A percentile compares a stretch with the other conserved stretches of the same genome.
Conservation (phyloP, 148 eudicot genomes). For the Arbutus unedo region DNA sequence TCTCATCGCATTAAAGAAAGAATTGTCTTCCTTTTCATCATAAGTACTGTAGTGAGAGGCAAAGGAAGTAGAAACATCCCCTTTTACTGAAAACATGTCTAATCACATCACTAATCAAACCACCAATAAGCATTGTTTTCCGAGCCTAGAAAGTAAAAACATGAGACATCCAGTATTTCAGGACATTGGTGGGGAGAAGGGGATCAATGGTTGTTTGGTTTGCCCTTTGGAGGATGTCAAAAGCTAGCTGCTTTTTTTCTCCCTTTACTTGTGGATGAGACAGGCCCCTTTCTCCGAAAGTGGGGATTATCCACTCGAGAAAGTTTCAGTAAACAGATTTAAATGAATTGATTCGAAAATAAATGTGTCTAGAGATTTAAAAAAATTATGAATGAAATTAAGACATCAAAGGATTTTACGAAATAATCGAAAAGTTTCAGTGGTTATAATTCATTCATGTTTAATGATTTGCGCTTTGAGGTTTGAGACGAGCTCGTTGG, state of each 20-base stretch:
- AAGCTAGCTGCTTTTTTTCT: neutral
- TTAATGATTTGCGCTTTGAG: no score
- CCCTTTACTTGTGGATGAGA: neutral
- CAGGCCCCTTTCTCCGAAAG: no score
- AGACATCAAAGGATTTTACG: no score
- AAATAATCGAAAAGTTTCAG: no score
- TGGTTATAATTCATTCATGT: no score
- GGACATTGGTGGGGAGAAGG: conserved; percentile 11
- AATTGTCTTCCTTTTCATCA: neutral
- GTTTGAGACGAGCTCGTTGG: no score
- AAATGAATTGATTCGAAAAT: no score
- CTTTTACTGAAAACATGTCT: neutral
- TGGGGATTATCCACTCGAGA: no score
- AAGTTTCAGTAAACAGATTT: no score
- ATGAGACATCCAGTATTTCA: conserved; percentile 2
- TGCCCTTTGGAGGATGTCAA: neutral
- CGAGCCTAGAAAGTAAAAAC: conserved; percentile 5
- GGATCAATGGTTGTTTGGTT: neutral
- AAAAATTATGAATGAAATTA: no score
- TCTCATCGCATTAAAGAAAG: neutral
- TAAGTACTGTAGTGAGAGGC: neutral
- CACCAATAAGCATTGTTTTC: neutral
- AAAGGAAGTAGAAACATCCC: neutral
- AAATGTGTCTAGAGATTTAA: no score
- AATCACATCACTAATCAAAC: conserved; percentile 11